phyloP scores from a whole-genome alignment of 257 asterid species.

The Schizonepeta tenuifolia region DNA sequence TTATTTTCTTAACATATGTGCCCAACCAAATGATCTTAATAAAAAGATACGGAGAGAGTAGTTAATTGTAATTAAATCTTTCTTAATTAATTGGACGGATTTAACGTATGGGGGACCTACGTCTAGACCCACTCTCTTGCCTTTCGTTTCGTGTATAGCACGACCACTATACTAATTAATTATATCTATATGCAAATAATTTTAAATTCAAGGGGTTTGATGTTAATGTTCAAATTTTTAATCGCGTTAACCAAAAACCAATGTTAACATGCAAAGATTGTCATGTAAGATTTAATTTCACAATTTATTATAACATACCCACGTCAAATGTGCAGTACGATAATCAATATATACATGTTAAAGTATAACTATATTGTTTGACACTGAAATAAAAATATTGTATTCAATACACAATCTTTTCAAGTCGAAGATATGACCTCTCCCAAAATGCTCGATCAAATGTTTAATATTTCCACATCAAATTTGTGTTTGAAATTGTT shows the following conservation, averaged over 20 bases:
- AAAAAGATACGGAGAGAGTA: too few relatives aligned
- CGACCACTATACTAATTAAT: neutral
- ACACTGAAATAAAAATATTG: neutral
- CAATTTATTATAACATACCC: neutral
- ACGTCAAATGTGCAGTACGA: neutral
- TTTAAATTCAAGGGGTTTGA: neutral
- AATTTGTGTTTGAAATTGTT: constrained; percentile 14
- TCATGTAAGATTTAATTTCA: neutral
- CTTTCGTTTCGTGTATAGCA: neutral
- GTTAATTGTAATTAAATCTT: neutral
- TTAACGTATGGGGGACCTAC: neutral
- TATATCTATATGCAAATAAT: neutral
- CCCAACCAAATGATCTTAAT: too few relatives aligned
- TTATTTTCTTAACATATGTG: too few relatives aligned
- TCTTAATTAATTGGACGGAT: neutral
- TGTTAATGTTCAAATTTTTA: neutral
- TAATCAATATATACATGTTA: neutral
- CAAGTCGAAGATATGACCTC: constrained; percentile 24
- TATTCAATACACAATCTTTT: constrained; percentile 10
- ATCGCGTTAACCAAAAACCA: too few relatives aligned
- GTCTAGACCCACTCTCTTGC: neutral
- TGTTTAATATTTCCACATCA: constrained; percentile 21
- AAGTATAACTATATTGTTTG: too few relatives aligned
- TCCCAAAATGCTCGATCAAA: constrained; percentile 12
- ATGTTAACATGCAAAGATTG: too few relatives aligned